Evolutionary conservation across 495 filamentous ascomycete genomes (phyloP), one percentile per base, ranked within the genome.

Genomic region (Cercophora newfieldiana): DNA sequence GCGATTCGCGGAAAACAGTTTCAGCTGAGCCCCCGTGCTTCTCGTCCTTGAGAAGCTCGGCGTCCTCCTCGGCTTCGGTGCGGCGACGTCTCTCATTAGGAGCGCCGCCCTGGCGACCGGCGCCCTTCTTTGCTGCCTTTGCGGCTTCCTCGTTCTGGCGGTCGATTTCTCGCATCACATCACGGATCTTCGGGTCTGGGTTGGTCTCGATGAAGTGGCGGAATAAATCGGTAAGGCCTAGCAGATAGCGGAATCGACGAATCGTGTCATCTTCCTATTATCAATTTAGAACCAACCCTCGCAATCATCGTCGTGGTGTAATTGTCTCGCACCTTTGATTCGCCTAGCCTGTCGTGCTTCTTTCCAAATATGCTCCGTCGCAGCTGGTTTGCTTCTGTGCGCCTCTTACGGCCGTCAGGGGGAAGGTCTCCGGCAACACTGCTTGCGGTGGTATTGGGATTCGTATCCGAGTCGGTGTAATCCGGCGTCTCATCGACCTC

Each of bases 161-260:
- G 75, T 97, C 94, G 71, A 97, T 97, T 75, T 97, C 91, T 10
- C 85, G 85, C 83, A 98, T 93, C 61, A 97, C 91, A 50, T 94
- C 90, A 69, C 94, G 90, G 73, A 98, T 92, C 44, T 88, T 88
- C 0, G 94, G 94, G 69, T 97, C 91, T 1, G 93, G 95, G 73
- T 96, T 99, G 21, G 93, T 90, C 72, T 97, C 93, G 80, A 99
- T 99, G 78, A 99, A 99, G 78, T 99, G 96, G 66, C 96, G 91
- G 82, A 99, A 99, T 22, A 99, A 86, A 73, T 99, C 96, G 53
- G 96, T 99, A 56, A 98, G 82, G 26, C 96, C 96, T 7, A 99
- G 86, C 1, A 99, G 88, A 73, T 99, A 98, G 57, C 93, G 91
- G 75, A 98, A 99, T 74, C 96, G 85, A 69, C 95, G 88, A 73